These are phyloP conservation scores for Melastoma malabathricum DNA, from an alignment of 345 rosid genomes.

Conservation along the genomic window DNA sequence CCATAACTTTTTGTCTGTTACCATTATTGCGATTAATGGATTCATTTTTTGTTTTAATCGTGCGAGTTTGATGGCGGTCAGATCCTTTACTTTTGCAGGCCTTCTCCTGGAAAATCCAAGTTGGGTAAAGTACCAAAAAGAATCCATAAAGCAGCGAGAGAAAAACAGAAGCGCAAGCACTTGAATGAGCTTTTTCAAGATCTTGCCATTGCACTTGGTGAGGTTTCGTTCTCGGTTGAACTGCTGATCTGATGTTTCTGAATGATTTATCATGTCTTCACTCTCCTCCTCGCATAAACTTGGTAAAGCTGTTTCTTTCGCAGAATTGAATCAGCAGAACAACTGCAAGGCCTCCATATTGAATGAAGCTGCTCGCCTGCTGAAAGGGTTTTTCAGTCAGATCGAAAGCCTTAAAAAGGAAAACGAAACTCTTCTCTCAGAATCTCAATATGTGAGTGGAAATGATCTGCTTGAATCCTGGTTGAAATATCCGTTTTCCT, in stretches of 20 bases:
- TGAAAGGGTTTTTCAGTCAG: constrained; percentile 59
- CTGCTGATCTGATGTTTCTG: too few species aligned
- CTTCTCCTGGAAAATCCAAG: constrained; percentile 24
- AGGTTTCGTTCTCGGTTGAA: neutral
- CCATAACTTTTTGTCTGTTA: too few species aligned
- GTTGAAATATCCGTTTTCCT: neutral
- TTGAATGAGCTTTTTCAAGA: constrained; percentile 79
- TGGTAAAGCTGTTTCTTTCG: neutral
- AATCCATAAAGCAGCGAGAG: constrained; percentile 75
- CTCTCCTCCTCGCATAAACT: neutral
- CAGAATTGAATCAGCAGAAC: constrained; percentile 54
- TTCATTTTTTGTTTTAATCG: constrained; percentile 4
- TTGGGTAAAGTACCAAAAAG: constrained; percentile 60
- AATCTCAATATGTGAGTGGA: constrained; percentile 61
- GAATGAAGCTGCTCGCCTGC: constrained; percentile 52
- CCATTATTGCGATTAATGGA: too few species aligned
- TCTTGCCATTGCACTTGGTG: constrained; percentile 71
- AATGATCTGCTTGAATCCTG: neutral
- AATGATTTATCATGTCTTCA: neutral
- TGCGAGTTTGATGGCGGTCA: neutral
- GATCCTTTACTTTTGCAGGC: constrained; percentile 22
- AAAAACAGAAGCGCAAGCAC: constrained; percentile 90
- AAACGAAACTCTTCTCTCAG: constrained; percentile 48
- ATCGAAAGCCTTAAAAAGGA: constrained; percentile 72
- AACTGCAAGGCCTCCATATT: constrained; percentile 74